A percentile compares a stretch with the other conserved stretches of the same genome.
Conservation (phyloP, 2,329 filamentous ascomycete genomes). For the Ceratocystis eucalypticola region DNA sequence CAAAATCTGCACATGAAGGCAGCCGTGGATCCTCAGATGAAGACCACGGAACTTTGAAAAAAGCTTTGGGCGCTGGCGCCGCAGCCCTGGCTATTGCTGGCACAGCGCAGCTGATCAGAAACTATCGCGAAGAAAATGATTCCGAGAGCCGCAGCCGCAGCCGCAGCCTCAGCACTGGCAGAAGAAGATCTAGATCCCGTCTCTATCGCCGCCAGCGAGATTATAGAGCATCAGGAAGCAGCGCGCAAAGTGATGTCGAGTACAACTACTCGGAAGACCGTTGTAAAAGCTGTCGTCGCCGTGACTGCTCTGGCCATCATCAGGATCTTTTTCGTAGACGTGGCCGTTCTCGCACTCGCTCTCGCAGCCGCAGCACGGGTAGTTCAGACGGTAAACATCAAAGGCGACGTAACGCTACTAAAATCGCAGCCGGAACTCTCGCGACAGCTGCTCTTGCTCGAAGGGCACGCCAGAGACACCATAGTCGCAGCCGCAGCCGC, state of each 20-base stretch:
- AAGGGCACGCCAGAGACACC: constrained; percentile 31
- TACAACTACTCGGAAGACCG: not conserved
- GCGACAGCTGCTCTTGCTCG: constrained; percentile 34
- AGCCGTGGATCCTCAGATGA: constrained; percentile 23
- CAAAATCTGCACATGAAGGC: constrained; percentile 41
- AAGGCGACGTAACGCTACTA: constrained; percentile 35
- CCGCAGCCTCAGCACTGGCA: constrained; percentile 42
- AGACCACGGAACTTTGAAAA: constrained; percentile 43
- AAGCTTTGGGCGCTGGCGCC: constrained; percentile 48
- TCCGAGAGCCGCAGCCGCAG: constrained; percentile 38
- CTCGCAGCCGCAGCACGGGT: constrained; percentile 26
- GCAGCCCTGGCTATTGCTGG: constrained; percentile 51
- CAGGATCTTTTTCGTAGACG: not conserved
- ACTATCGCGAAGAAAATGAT: constrained; percentile 46
- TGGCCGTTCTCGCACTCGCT: constrained; percentile 22
- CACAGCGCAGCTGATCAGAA: constrained; percentile 50
- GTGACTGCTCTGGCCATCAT: not conserved
- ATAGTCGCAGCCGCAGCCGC: constrained; percentile 31
- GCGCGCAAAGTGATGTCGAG: not conserved
- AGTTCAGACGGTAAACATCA: not conserved
- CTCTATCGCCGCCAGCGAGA: not conserved
- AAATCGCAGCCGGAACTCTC: constrained; percentile 38
- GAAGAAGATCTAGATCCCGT: not conserved
- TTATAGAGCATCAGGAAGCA: not conserved
- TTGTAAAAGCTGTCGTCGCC: not conserved